Base-by-base conservation (phyloP, 1,284 basidiomycete species). In the Taiwanofungus camphoratus region DNA sequence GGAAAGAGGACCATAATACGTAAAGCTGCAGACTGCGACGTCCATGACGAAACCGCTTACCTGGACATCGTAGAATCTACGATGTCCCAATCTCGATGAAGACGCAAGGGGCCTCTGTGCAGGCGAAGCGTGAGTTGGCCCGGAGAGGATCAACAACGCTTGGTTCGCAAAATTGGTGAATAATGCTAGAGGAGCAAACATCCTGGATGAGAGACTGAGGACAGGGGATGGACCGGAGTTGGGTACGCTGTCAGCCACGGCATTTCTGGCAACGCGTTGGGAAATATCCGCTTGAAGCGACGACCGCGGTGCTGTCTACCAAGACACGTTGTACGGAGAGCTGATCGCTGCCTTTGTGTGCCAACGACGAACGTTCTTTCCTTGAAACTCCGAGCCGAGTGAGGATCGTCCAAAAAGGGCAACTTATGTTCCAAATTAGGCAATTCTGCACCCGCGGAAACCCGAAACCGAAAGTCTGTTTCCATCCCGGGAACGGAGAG, bases 21-120 rank as follows among this genome's bases (percentile, higher is more conserved):
- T 51, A 29, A n/a, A n/a, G n/a, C n/a, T n/a, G n/a, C n/a, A 45
- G 32, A 42, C 46, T 36, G 46, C 50, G 44, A 44, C 45, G n/a
- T 13, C 31, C 49, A 38, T 36, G 47, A 46, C n/a, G 37, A 36
- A 3, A 20, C 18, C n/a, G 15, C 53, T 33, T 31, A 60, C 60
- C 50, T 62, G 60, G 36, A 62, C 51, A 36, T 62, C 60, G 46
- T 44, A 62, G 45, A 52, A 59, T 3, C 57, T 48, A 19, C 33
- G 42, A 32, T 50, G 41, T 36, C 51, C 36, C 18, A 39, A 29
- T 29, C 21, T n/a, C 7, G 44, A 30, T 12, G 39, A 15, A 9
- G 39, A 13, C 16, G 18, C 15, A 16, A 57, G 49, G 3, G 51
- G 52, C 16, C 31, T 32, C 36, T 55, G 53, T 3, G 51, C 42